Percentiles rank a stretch among this genome's conserved stretches.
phyloP scores from a whole-genome alignment of 495 filamentous ascomycete species.

The Penicillium waksmanii region DNA sequence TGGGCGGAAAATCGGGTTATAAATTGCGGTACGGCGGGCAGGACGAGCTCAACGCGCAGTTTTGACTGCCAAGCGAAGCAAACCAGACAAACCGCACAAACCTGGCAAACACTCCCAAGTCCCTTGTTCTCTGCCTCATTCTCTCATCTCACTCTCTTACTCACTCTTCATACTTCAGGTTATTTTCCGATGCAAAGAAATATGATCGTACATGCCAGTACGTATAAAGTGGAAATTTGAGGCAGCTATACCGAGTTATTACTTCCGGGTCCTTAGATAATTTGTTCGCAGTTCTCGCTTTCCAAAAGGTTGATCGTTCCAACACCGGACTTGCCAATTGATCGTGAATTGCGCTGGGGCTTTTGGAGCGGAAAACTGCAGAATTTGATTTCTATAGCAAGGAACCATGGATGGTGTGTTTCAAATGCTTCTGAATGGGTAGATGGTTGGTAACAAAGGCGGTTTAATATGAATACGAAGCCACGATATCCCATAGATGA shows the following conservation, averaged over 20 bases:
- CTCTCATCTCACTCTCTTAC: neutral
- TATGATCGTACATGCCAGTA: too few relatives aligned
- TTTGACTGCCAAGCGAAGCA: neutral
- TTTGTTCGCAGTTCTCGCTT: neutral
- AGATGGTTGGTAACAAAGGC: neutral
- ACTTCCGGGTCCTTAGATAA: neutral
- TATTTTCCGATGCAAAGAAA: too few relatives aligned
- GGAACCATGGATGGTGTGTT: neutral
- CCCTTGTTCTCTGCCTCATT: neutral
- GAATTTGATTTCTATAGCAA: neutral
- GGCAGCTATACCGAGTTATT: neutral
- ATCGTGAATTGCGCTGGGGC: neutral
- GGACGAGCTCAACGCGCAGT: conserved; percentile 11
- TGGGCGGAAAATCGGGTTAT: conserved; percentile 37
- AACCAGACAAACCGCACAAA: neutral
- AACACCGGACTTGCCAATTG: neutral
- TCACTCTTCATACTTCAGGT: too few relatives aligned
- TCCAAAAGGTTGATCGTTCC: neutral
- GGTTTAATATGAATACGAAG: neutral
- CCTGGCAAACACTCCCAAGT: neutral
- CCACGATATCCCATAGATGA: neutral
- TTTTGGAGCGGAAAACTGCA: neutral
- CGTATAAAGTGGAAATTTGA: too few relatives aligned
- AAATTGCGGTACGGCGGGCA: conserved; percentile 27
- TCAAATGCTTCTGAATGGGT: neutral